These are phyloP conservation scores for Pyricularia pennisetigena DNA, from an alignment of 2,329 filamentous ascomycete genomes.

Conservation along the genomic window DNA sequence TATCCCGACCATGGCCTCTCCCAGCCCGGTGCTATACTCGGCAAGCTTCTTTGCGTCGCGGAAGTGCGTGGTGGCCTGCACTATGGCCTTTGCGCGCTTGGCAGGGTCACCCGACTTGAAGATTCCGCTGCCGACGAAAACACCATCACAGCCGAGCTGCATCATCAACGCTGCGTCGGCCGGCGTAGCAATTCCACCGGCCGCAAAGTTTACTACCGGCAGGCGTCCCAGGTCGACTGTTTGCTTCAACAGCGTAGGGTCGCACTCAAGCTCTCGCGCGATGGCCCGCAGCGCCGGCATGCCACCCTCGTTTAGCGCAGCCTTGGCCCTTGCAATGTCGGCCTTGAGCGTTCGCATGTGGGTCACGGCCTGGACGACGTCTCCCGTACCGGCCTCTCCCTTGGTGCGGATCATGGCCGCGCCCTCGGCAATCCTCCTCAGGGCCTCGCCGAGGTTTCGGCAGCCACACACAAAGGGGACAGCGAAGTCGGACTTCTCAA, in stretches of 20 bases:
- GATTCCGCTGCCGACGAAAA: constrained; percentile 94
- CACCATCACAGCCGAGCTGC: constrained; percentile 95
- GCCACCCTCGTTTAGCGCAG: constrained; percentile 52
- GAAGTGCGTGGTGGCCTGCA: constrained; percentile 87
- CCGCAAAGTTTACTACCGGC: constrained; percentile 95
- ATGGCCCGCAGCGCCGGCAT: constrained; percentile 52
- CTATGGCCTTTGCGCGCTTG: constrained; percentile 87
- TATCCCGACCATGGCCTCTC: constrained; percentile 97
- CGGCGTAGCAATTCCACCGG: constrained; percentile 97
- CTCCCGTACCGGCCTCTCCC: constrained; percentile 93
- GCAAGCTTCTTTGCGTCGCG: constrained; percentile 77
- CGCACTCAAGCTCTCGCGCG: constrained; percentile 72
- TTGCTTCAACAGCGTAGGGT: constrained; percentile 72
- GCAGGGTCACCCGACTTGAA: constrained; percentile 93
- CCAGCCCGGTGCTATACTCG: constrained; percentile 76
- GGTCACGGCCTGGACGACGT: constrained; percentile 91
- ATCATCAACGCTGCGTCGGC: constrained; percentile 96
- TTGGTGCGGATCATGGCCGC: constrained; percentile 99
- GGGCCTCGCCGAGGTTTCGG: constrained; percentile 85
- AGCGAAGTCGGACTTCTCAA: constrained; percentile 75
- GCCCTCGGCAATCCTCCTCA: constrained; percentile 83
- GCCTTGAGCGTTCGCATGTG: constrained; percentile 88
- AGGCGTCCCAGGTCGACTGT: constrained; percentile 79
- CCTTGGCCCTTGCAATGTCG: constrained; percentile 73
- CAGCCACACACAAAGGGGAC: constrained; percentile 95